Percentiles rank a stretch among this genome's conserved stretches.
Evolutionary conservation across 2,329 filamentous ascomycete genomes (phyloP).

Genomic region (Neurospora crassa): DNA sequence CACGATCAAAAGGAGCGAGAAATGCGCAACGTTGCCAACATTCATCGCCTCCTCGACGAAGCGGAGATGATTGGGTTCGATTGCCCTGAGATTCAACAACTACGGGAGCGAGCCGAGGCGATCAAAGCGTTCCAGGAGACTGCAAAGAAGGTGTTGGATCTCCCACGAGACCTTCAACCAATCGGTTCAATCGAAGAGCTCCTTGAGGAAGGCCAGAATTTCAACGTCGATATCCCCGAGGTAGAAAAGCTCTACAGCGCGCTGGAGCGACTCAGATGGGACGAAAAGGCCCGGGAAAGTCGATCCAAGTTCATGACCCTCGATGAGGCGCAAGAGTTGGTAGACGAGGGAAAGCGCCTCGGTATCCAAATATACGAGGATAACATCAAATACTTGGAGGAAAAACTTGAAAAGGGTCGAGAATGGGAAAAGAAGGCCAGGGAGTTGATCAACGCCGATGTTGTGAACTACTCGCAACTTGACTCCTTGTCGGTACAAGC

Average conservation of each 20-base stretch:
- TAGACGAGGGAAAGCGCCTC: constrained; percentile 67
- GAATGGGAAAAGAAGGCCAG: constrained; percentile 89
- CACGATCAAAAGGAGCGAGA: constrained; percentile 78
- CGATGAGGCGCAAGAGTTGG: constrained; percentile 68
- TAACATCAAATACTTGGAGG: constrained; percentile 64
- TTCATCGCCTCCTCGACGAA: constrained; percentile 72
- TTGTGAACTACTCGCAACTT: constrained; percentile 87
- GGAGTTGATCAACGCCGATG: constrained; percentile 84
- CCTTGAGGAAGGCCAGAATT: constrained; percentile 74
- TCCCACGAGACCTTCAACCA: constrained; percentile 47
- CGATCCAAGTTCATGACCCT: constrained; percentile 56
- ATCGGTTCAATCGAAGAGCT: constrained; percentile 74
- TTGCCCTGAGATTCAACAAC: constrained; percentile 76
- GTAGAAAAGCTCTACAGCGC: constrained; percentile 82
- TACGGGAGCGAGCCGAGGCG: constrained; percentile 75
- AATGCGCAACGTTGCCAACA: constrained; percentile 78
- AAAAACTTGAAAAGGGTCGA: constrained; percentile 67
- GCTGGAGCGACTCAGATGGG: constrained; percentile 63
- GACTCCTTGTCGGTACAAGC: constrained; percentile 86
- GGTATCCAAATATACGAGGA: constrained; percentile 74
- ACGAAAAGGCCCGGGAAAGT: constrained; percentile 54
- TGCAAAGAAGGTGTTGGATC: constrained; percentile 60
- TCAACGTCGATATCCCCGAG: constrained; percentile 87
- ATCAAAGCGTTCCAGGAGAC: constrained; percentile 78
- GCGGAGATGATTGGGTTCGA: constrained; percentile 88